Evolutionary conservation across 805 yeast genomes (phyloP), one percentile per base, ranked within the genome.

Genomic region (Monosporozyma unispora): DNA sequence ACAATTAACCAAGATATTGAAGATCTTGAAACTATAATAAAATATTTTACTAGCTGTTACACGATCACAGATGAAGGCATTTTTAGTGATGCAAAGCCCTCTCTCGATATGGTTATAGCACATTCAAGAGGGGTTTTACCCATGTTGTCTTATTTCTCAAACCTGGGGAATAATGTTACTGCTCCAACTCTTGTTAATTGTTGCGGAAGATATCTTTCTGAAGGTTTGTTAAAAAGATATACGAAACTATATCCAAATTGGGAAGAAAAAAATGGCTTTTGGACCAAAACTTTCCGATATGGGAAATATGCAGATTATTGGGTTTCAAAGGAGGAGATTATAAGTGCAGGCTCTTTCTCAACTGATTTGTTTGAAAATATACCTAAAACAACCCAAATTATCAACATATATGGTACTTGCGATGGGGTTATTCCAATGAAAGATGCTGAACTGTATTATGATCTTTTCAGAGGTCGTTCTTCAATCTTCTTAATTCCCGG

Each of bases 91-190:
- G 19, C 33, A 11, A 10, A 67, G 44, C 70, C 80, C 48, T 64
- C 75, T 3, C 64, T 85, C 19, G 76, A 77, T 48, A 70, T 85
- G 1, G 69, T 89, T 4, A 75, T 86, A 28, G 84, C 80, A 3
- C 97, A 90, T 64, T 87, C 96, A 0, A 72, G 96, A 51, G 96
- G 96, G 9, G 74, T 79, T 3, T 75, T 84, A 25, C 82, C 90
- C 4, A 79, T 82, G 81, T 81, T 87, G 58, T 69, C 77, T 49
- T 90, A 90, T 85, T 82, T 83, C 3, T 49, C 28, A 2, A 21
- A 57, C 37, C 66, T 61, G 3, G 57, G 64, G 9, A 54, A 69
- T 3, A 47, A 44, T 9, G 19, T 42, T 8, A 57, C 70, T n/a
- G 78, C 85, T 2, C 89, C 90, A 0, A 75, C 74, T 50, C 60